Evolutionary conservation across 148 eudicot species (phyloP), one percentile per base, ranked within the genome.

Genomic region (Nepenthes gracilis): DNA sequence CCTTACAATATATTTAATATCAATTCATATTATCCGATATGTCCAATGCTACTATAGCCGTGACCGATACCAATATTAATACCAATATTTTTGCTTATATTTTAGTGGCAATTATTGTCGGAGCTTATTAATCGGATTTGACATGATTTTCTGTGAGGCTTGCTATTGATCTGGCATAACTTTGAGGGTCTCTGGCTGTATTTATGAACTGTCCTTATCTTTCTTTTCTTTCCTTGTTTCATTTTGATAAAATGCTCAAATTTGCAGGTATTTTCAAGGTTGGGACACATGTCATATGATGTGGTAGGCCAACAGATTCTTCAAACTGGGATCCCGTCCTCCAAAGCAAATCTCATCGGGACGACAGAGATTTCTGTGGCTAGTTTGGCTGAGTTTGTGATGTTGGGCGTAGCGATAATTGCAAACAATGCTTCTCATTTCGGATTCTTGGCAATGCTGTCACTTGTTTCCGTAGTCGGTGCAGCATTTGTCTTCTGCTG

Each of bases 241-340:
- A 35, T 35, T 57, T 9, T 36, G 35, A 34, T 43, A 3, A 36
- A 10, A 3, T 59, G 56, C 53, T 49, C 3, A 35, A 9, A 52
- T 63, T 51, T 47, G 51, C 74, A 88, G 97, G 86, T 87, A 58
- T 62, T 92, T 50, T 92, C 97, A 57, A 85, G 97, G 66, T 65
- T 92, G 69, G 97, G 97, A 43, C 87, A 88, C 75, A 92, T 92
- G 96, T 92, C 96, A 53, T 91, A 91, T 67, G 90, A 91, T 67
- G 80, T 91, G 43, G 74, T 91, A 34, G 97, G 97, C 63, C 81
- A 82, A 56, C 97, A 91, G 74, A 91, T 91, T 75, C 85, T 91
- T 71, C 97, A 91, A 77, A 88, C 97, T 4, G 97, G 97, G 56
- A 88, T 88, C 72, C 96, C 97, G 49, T 70, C 85, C 50, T 87